Conservation (phyloP, 495 filamentous ascomycete species). For the Talaromyces wortmannii region DNA sequence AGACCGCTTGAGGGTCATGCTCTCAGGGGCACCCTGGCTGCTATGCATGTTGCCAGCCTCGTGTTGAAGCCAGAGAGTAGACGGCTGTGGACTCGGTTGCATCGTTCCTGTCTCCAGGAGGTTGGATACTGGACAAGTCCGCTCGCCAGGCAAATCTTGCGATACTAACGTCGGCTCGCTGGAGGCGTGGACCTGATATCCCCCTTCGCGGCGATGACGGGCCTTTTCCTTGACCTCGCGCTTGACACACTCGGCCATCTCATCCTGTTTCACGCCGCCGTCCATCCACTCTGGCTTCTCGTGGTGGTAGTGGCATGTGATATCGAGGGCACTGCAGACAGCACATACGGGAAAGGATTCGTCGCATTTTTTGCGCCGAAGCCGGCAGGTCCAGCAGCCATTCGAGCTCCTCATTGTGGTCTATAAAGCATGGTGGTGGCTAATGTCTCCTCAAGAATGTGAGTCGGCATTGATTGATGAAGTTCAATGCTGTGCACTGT, state of each 20-base stretch:
- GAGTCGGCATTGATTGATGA: too few species aligned
- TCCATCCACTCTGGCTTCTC: constrained; percentile 54
- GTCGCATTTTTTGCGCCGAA: constrained; percentile 51
- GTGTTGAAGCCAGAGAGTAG: not conserved
- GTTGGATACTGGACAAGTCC: too few species aligned
- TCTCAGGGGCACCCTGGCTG: constrained; percentile 5
- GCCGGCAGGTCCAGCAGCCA: constrained; percentile 52
- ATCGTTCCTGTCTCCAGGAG: not conserved
- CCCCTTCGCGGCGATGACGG: constrained; percentile 25
- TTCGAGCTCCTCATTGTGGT: constrained; percentile 19
- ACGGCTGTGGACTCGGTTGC: not conserved
- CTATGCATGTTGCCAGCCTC: not conserved
- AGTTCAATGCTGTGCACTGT: too few species aligned
- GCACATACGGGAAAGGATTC: constrained; percentile 38
- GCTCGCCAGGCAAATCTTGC: too few species aligned
- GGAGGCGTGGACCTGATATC: not conserved
- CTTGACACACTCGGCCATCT: constrained; percentile 42
- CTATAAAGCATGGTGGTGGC: too few species aligned
- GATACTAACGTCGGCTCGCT: not conserved
- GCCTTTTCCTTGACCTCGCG: constrained; percentile 41
- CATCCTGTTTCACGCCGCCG: constrained; percentile 37
- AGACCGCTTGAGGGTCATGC: constrained; percentile 15
- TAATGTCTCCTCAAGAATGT: too few species aligned
- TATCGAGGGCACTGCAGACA: constrained; percentile 34
- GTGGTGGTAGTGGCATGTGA: constrained; percentile 39